Base-by-base conservation (phyloP, 148 eudicot genomes). In the Cornus kousa region DNA sequence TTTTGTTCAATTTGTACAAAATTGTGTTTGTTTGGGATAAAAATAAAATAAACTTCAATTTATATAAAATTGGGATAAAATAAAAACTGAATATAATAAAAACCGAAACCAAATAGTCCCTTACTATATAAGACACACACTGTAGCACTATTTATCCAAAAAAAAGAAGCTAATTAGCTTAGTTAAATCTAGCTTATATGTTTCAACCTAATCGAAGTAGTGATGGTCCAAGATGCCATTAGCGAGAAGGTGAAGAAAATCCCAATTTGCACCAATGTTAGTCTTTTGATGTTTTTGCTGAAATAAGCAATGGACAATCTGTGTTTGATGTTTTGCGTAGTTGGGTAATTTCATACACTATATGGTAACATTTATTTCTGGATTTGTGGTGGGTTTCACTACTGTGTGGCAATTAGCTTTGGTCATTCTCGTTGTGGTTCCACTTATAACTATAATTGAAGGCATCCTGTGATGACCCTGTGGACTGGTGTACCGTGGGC, bases 341-440 rank as follows among this genome's bases (percentile, higher is more conserved):
- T 82, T 96, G 95, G 99, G 99, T 4, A 96, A 95, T 86, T 96
- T 96, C 83, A 84, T 96, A 70, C 99, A 96, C 82, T 96, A 96
- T 73, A 88, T 96, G 92, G 99, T 98, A 79, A 92, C 98, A 72
- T 96, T 93, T 84, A 94, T 89, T 53, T 93, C 97, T 77, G 99
- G 99, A 72, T 96, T 96, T 85, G 88, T 91, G 68, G 99, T 96
- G 84, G 99, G 99, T 73, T 96, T 96, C 82, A 96, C 99, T 40
- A 98, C 99, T 71, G 98, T 91, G 5, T 96, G 99, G 99, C 99
- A 96, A 86, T 80, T 96, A 78, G 94, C 98, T 70, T 72, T 96
- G 37, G 98, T 96, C 22, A 96, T 98, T 43, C 88, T 96, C 55
- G 98, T 94, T 48, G 97, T 94, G 68, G 99, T 94, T 86, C 99